Evolutionary conservation across 495 filamentous ascomycete genomes (phyloP), one percentile per base, ranked within the genome.

Genomic region (Aeminium ludgeri): DNA sequence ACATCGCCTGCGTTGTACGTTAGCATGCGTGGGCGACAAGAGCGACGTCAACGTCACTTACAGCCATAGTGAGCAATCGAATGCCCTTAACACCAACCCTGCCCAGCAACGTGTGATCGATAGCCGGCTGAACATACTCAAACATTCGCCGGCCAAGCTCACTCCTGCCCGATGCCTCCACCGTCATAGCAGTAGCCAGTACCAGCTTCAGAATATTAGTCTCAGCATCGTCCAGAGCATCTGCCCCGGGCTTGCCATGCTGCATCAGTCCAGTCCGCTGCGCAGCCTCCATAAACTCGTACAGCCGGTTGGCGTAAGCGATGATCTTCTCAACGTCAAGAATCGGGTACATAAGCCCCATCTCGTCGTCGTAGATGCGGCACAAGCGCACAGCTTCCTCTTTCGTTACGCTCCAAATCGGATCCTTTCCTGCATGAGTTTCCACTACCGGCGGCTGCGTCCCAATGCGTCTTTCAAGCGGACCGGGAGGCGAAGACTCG

Each of bases 311-410:
- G 10, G 75, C 74, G 54, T 86, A 74, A 7, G 58, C 62, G 19
- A 76, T 70, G 5, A 85, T 59, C 13, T 64, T 63, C 17, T 79
- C 70, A 28, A 89, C 80, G 42, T 80, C 65, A 16, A 89, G 58
- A 10, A 92, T 66, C 1, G 83, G 83, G 57, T 87, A 87, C 82
- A 87, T 87, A 39, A 84, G 67, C 8, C 80, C 80, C 37, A 87
- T 74, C 55, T 89, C 84, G 55, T 92, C 82, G 39, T 86, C 78
- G 49, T 82, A 82, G 6, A 85, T 67, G 8, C 68, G 62, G 45
- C 76, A 80, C 6, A 92, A 61, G 1, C 80, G 70, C 10, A 82
- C 48, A 38, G 82, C 72, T 48, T 89, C 82, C 20, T 82, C 71
- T 46, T 75, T 73, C 20, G 65, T 67, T 20, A 85, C 66, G 8